These are phyloP conservation scores for Leccinum obscurum DNA, from an alignment of 768 basidiomycete species.

Conservation along the genomic window DNA sequence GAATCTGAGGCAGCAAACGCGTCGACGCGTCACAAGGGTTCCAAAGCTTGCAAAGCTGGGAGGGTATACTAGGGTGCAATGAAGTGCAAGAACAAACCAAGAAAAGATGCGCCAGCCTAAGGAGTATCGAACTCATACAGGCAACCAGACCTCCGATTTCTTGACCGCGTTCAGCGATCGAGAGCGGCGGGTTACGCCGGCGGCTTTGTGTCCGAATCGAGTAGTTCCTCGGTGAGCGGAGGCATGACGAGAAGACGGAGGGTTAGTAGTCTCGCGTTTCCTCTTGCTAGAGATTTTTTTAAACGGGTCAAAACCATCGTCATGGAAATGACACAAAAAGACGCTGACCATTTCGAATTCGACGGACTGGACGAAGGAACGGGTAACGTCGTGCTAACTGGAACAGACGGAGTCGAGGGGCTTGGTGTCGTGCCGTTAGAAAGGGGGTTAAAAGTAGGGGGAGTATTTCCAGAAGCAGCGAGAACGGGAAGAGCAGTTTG, in stretches of 20 bases:
- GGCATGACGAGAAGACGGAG: slow-evolving; percentile 11
- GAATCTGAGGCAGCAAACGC: slow-evolving; percentile 1
- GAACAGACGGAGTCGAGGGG: background rate
- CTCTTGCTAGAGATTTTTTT: slow-evolving; percentile 1
- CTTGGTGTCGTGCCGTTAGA: background rate
- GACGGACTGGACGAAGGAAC: background rate
- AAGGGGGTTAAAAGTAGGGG: background rate
- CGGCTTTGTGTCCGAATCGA: slow-evolving; percentile 5
- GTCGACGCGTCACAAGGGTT: slow-evolving; percentile 12
- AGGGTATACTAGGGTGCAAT: background rate
- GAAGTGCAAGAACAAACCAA: background rate
- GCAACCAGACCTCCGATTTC: slow-evolving; percentile 16
- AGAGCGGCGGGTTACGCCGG: slow-evolving; percentile 14
- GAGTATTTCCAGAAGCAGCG: background rate
- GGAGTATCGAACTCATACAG: slow-evolving; percentile 8
- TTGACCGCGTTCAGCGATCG: slow-evolving; percentile 3
- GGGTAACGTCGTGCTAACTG: background rate
- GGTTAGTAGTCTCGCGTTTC: background rate
- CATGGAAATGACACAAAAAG: background rate
- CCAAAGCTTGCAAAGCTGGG: background rate
- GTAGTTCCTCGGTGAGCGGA: slow-evolving; percentile 5
- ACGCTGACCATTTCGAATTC: slow-evolving; percentile 17
- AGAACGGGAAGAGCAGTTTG: slow-evolving; percentile 27
- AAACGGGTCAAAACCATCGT: background rate
- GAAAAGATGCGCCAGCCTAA: background rate